These are phyloP conservation scores for Coemansia sp. DNA, from an alignment of 192 early-diverging fungal species.

Conservation along the genomic window DNA sequence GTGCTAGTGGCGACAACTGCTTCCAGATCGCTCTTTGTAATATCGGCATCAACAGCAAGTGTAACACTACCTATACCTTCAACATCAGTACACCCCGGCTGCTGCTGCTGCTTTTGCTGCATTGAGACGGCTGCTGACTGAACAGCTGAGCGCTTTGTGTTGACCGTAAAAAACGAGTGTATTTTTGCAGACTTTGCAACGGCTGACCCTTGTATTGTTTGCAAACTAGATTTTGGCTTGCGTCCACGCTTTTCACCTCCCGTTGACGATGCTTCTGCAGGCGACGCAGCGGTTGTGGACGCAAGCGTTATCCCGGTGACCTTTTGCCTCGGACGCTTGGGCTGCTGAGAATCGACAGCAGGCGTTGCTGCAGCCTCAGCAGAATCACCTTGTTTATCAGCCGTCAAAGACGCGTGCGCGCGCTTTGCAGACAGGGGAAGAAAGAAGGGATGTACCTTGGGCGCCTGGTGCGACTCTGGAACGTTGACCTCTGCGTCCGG, in stretches of 20 bases:
- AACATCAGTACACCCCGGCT: background rate
- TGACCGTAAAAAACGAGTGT: conserved; percentile 41
- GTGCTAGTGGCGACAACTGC: background rate
- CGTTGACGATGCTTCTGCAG: background rate
- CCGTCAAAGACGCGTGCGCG: conserved; percentile 1
- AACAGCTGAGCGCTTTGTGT: background rate
- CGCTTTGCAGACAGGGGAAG: conserved; percentile 28
- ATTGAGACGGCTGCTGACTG: background rate
- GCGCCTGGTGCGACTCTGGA: too few species aligned
- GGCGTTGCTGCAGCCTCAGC: background rate
- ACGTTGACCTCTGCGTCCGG: too few species aligned
- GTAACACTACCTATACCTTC: too few species aligned
- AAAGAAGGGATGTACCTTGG: conserved; percentile 33
- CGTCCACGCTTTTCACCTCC: conserved; percentile 20
- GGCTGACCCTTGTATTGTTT: background rate
- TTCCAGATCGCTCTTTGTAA: too few species aligned
- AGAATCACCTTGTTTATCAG: background rate
- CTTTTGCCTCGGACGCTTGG: conserved; percentile 37
- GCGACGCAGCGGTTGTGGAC: too few species aligned
- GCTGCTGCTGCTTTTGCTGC: background rate
- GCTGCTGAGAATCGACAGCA: background rate
- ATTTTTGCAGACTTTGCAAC: conserved; percentile 16
- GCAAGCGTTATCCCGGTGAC: background rate
- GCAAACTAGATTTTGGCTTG: conserved; percentile 9
- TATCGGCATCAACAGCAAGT: too few species aligned